A percentile compares a stretch with the other conserved stretches of the same genome.
Conservation (phyloP, 2,329 filamentous ascomycete genomes). For the Colletotrichum truncatum region DNA sequence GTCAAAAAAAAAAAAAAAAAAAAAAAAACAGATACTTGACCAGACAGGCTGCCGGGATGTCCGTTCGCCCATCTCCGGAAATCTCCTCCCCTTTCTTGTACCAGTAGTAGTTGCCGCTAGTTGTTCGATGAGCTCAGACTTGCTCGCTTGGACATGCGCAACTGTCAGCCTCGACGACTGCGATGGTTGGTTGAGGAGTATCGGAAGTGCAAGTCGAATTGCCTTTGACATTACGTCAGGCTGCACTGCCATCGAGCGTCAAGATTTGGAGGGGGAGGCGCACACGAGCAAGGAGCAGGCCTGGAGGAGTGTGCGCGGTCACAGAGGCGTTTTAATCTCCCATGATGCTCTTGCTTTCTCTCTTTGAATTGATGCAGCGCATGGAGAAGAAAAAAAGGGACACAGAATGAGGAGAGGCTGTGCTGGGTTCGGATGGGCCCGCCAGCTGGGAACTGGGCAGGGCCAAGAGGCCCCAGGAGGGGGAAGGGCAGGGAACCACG, state of each 20-base stretch:
- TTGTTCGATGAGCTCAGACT: neutral
- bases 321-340: neutral
- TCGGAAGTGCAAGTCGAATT: neutral
- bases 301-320: neutral
- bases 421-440: conserved; percentile 25
- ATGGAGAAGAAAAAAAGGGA: neutral
- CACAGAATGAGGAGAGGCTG: conserved; percentile 7
- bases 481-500: neutral
- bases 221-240: conserved; percentile 9
- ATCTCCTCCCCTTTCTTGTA: neutral
- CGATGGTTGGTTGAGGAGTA: neutral
- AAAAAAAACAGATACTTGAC: too few relatives aligned
- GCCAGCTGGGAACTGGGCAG: conserved; percentile 11
- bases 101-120: neutral
- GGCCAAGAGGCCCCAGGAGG: neutral
- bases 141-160: neutral
- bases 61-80: conserved; percentile 4
- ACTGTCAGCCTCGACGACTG: neutral
- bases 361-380: neutral
- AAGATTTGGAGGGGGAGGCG: neutral
- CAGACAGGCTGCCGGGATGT: neutral
- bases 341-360: neutral
- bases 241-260: neutral
- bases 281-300: conserved; percentile 5
- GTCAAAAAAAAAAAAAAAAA: too few relatives aligned